Evolutionary conservation across 2,329 filamentous ascomycete species (phyloP), one percentile per base, ranked within the genome.

Genomic region (Paecilomyces dactylethromorphus): DNA sequence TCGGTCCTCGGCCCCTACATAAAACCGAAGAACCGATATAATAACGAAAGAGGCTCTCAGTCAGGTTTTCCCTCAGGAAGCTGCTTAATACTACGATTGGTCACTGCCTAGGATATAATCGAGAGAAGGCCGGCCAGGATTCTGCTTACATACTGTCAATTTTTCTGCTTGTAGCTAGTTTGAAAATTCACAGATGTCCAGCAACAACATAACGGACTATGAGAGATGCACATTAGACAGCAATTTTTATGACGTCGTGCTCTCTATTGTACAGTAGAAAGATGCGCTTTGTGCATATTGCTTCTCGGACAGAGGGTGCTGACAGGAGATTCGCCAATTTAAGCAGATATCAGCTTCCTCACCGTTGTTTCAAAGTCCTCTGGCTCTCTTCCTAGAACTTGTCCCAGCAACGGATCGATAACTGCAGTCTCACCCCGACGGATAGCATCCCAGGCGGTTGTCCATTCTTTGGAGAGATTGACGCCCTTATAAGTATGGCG

Each of bases 391-490:
- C 77, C 79, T 45, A 81, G 61, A 3, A 79, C 64, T 13, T 76
- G 69, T 55, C 63, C 65, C 49, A 82, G 60, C 22, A 73, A 68
- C 6, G 67, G 65, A 22, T 76, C 74, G 22, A 80, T 75, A 21
- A 76, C 71, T 1, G 75, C 74, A 10, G 77, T 71, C 69, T 81
- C 79, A 0, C 79, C 79, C 0, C 63, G 65, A 2, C 66, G 64
- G 45, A 82, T 78, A 0, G 71, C 79, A 29, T 78, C 74, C 75
- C 78, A 82, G 1, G 78, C 76, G 1, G 78, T 78, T 18, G 78
- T 71, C 79, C 79, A 82, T n/a, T 76, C 75, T 56, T 68, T 67
- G 29, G 78, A 74, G 32, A 75, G 57, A 58, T 74, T 63, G 13
- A 70, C 64, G 8, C 72, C 71, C 52, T 71, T 68, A 53, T 72